Conservation (phyloP, 768 basidiomycete species). For the Termitomyces bulborhizus region DNA sequence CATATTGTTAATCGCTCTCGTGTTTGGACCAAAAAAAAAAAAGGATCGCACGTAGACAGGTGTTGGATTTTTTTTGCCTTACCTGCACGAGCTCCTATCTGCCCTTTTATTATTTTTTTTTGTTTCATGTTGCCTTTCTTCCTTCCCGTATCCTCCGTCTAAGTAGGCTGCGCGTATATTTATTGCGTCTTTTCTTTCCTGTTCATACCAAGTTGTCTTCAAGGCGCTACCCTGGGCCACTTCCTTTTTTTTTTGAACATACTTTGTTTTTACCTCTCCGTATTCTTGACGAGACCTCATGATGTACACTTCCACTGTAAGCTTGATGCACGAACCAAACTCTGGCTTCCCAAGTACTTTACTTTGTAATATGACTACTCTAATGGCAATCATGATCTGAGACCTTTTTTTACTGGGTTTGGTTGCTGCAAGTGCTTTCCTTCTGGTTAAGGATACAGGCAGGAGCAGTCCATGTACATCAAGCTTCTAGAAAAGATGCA, state of each 20-base stretch:
- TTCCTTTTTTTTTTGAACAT: too few species aligned
- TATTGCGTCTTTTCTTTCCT: slow-evolving; percentile 8
- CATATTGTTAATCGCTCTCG: neutral
- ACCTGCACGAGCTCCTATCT: neutral
- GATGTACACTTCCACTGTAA: too few species aligned
- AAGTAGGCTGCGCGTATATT: slow-evolving; percentile 5
- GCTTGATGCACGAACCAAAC: neutral
- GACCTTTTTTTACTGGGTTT: too few species aligned
- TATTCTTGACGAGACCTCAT: too few species aligned
- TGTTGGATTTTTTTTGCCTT: neutral
- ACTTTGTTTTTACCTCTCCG: too few species aligned
- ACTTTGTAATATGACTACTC: neutral
- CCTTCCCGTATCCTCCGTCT: neutral
- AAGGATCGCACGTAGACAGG: neutral
- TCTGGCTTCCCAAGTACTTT: neutral
- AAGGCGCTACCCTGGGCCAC: too few species aligned
- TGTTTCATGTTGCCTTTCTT: neutral
- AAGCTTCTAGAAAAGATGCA: too few species aligned
- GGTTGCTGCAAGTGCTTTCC: too few species aligned
- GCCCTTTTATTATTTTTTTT: neutral
- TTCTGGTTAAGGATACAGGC: too few species aligned
- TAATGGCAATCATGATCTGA: neutral
- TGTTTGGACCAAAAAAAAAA: neutral
- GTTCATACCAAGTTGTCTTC: neutral
- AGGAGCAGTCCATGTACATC: too few species aligned